Percentiles rank a stretch among this genome's conserved stretches.
These are phyloP conservation scores for Yamadazyma sp. DNA, from an alignment of 1,139 yeast species.

Conservation along the genomic window DNA sequence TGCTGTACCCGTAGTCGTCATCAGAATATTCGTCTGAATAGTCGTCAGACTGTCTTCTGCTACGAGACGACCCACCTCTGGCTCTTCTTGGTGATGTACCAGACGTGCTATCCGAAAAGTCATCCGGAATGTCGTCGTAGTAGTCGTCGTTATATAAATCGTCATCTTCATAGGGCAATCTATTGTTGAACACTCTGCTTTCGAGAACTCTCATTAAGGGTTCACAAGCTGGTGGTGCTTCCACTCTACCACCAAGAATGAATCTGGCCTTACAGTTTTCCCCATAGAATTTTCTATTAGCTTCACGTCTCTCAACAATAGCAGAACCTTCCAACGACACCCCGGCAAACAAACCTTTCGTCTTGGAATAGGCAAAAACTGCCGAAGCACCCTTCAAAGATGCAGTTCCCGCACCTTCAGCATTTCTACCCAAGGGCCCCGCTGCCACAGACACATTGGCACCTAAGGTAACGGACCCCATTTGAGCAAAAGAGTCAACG, in stretches of 20 bases:
- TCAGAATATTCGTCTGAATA: slow-evolving; percentile 42
- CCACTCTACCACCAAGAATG: slow-evolving; percentile 82
- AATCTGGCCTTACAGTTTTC: slow-evolving; percentile 79
- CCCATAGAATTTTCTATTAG: slow-evolving; percentile 93
- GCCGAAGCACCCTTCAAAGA: slow-evolving; percentile 87
- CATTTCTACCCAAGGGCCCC: slow-evolving; percentile 96
- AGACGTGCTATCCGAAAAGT: slow-evolving; percentile 50
- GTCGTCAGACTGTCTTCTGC: slow-evolving; percentile 43
- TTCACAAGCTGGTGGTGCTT: slow-evolving; percentile 92
- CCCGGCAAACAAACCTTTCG: slow-evolving; percentile 96
- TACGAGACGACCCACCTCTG: slow-evolving; percentile 22
- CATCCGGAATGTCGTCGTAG: slow-evolving; percentile 69
- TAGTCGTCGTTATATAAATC: slow-evolving; percentile 59
- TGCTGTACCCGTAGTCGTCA: slow-evolving; percentile 25
- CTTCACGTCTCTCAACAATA: slow-evolving; percentile 92
- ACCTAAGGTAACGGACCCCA: slow-evolving; percentile 92
- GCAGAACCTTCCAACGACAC: slow-evolving; percentile 96
- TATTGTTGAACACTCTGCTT: slow-evolving; percentile 76
- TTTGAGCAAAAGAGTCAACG: slow-evolving; percentile 90
- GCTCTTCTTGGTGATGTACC: slow-evolving; percentile 31
- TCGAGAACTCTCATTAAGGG: slow-evolving; percentile 83
- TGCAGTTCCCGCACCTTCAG: slow-evolving; percentile 97
- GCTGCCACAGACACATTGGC: slow-evolving; percentile 97
- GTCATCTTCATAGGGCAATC: slow-evolving; percentile 49
- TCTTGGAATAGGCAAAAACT: slow-evolving; percentile 88